Evolutionary conservation across 495 filamentous ascomycete genomes (phyloP), one percentile per base, ranked within the genome.

Genomic region (Hyaloscypha variabilis): DNA sequence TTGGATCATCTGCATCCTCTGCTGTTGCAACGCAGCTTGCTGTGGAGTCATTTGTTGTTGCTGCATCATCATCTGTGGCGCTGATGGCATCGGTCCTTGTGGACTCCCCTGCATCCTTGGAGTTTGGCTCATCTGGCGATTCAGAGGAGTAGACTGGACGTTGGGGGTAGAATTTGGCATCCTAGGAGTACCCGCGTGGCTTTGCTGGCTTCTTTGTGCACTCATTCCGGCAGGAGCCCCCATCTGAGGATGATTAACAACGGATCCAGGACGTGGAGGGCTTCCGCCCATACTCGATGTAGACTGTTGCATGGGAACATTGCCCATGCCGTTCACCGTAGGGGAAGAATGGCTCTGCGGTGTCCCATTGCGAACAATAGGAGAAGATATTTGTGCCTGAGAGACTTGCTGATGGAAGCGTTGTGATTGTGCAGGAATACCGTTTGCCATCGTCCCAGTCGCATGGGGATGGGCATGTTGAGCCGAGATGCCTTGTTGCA

Each of bases 331-430:
- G 67, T 80, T 88, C 62, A 91, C 85, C 72, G 91, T 82, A 4
- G 93, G 92, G 21, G 93, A 95, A 24, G 91, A 92, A 61, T 84
- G 85, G 42, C 80, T 85, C 68, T 91, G 90, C 6, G 93, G 92
- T 2, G 93, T 96, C 62, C 88, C 87, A 57, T 94, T 89, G 34
- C 91, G 85, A 54, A 91, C 77, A 67, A 94, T 82, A 0, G 93
- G 93, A 13, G 92, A 96, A 6, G 91, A 93, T 30, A 87, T 86
- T 58, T 86, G 87, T 8, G 84, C 82, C 75, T 93, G 91, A 6
- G 87, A 87, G 19, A 88, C 83, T 46, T 84, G 83, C 63, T 77
- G 69, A 68, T 84, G 83, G 31, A 86, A 81, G 26, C 82, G 83
- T 63, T 88, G 83, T 10, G 83, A 75, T 59, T 89, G 86, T 21